phyloP scores from a whole-genome alignment of 495 filamentous ascomycete species.

The Neurospora sp. region DNA sequence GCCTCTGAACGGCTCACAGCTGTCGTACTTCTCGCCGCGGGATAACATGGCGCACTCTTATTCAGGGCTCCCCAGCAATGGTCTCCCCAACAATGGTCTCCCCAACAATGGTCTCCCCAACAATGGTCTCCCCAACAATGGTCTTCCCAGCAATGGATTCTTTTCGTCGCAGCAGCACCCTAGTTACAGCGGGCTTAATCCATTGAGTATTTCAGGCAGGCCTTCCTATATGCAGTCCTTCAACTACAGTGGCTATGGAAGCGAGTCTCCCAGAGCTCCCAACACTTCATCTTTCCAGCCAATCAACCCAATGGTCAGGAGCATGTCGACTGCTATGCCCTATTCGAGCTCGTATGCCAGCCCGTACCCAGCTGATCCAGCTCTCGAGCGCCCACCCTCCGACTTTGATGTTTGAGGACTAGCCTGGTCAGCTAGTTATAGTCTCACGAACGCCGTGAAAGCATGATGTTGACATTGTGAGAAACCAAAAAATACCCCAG shows the following conservation, averaged over 20 bases:
- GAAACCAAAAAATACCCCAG: background rate
- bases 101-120: slow-evolving; percentile 13
- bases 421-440: background rate
- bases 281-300: slow-evolving; percentile 12
- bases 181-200: slow-evolving; percentile 28
- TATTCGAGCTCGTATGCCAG: slow-evolving; percentile 8
- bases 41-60: slow-evolving; percentile 5
- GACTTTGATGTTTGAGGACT: slow-evolving; percentile 13
- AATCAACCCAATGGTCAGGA: slow-evolving; percentile 9
- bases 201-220: slow-evolving; percentile 28
- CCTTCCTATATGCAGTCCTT: slow-evolving; percentile 23
- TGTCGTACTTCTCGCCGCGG: slow-evolving; percentile 7
- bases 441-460: background rate
- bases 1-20: slow-evolving; percentile 1
- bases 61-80: slow-evolving; percentile 12
- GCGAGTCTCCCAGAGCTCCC: slow-evolving; percentile 18
- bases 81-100: slow-evolving; percentile 12
- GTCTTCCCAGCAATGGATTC: slow-evolving; percentile 19
- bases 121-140: slow-evolving; percentile 11
- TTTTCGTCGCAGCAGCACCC: slow-evolving; percentile 22
- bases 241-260: slow-evolving; percentile 19
- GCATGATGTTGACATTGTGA: background rate
- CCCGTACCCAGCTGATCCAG: slow-evolving; percentile 8
- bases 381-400: slow-evolving; percentile 6
- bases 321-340: slow-evolving; percentile 7